Evolutionary conservation across 257 asterid genomes (phyloP).

Genomic region (Solanum chiquidenum): DNA sequence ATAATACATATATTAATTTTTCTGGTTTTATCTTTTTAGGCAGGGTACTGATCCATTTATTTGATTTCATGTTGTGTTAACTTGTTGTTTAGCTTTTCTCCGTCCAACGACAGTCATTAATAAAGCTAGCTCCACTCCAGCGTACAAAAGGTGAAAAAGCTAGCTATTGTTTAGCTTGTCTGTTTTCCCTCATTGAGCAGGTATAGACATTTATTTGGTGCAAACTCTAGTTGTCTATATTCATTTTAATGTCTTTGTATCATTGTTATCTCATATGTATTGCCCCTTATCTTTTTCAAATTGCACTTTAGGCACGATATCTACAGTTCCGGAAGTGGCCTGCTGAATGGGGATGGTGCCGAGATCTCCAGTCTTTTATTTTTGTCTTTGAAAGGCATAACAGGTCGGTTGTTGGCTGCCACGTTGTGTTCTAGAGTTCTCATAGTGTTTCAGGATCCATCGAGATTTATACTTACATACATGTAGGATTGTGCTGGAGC

Average conservation of each 20-base stretch:
- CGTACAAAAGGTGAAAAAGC: slow-evolving; percentile 48
- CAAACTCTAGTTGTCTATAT: background rate
- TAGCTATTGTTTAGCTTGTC: slow-evolving; percentile 76
- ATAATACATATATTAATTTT: background rate
- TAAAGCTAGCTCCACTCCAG: slow-evolving; percentile 42
- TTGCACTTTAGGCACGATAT: slow-evolving; percentile 49
- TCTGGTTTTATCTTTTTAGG: background rate
- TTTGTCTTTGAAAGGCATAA: slow-evolving; percentile 88
- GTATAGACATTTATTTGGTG: slow-evolving; percentile 19
- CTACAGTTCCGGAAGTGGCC: slow-evolving; percentile 77
- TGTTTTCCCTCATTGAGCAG: slow-evolving; percentile 92
- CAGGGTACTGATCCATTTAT: background rate
- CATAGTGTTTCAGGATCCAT: background rate
- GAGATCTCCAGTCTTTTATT: slow-evolving; percentile 87
- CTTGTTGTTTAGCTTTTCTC: slow-evolving; percentile 49
- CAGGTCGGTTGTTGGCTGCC: slow-evolving; percentile 34
- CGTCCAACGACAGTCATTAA: slow-evolving; percentile 45
- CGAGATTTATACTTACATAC: slow-evolving; percentile 1
- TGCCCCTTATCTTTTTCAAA: background rate
- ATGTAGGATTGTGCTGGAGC: slow-evolving; percentile 94
- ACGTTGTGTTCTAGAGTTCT: background rate
- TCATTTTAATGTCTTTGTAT: background rate
- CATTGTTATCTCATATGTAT: background rate
- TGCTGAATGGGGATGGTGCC: slow-evolving; percentile 99
- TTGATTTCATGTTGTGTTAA: background rate